Percentiles rank a stretch among this genome's conserved stretches.
Conservation (phyloP, 108 stramenopile species). For the Fistulifera solaris region DNA sequence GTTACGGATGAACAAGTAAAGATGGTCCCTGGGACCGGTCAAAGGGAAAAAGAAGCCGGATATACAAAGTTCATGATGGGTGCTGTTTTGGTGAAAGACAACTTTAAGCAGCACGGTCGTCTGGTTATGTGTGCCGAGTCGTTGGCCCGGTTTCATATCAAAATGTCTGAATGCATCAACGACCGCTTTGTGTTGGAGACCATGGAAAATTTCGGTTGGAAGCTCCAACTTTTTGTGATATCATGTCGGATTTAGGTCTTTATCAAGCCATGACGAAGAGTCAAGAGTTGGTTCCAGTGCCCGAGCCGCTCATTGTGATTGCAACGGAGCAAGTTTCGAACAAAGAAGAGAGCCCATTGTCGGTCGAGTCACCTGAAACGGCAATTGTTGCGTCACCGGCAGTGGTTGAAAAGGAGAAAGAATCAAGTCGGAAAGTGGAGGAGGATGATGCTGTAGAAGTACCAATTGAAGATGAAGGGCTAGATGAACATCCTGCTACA, state of each 20-base stretch:
- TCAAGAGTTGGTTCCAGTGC: background rate
- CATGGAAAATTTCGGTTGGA: slow-evolving; percentile 8
- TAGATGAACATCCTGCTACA: too few species aligned
- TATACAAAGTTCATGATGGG: slow-evolving; percentile 17
- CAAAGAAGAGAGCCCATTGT: too few species aligned
- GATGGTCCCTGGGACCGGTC: background rate
- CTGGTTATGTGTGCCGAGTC: slow-evolving; percentile 5
- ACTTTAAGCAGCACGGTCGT: slow-evolving; percentile 7
- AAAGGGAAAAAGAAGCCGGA: background rate
- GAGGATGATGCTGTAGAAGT: too few species aligned
- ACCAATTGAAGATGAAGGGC: too few species aligned
- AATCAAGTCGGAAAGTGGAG: too few species aligned
- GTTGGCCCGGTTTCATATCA: background rate
- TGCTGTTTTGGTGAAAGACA: slow-evolving; percentile 11
- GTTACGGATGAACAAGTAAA: background rate
- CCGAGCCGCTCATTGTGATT: too few species aligned
- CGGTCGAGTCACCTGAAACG: too few species aligned
- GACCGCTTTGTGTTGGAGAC: slow-evolving; percentile 13
- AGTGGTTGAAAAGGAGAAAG: too few species aligned
- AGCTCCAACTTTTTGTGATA: slow-evolving; percentile 14
- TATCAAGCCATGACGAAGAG: slow-evolving; percentile 18
- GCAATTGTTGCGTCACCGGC: too few species aligned
- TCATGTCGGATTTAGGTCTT: slow-evolving; percentile 21
- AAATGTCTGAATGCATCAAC: slow-evolving; percentile 1
- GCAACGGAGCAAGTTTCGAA: too few species aligned